A percentile compares a stretch with the other conserved stretches of the same genome.
Conservation (phyloP, 257 asterid species). For the Verbena officinalis region DNA sequence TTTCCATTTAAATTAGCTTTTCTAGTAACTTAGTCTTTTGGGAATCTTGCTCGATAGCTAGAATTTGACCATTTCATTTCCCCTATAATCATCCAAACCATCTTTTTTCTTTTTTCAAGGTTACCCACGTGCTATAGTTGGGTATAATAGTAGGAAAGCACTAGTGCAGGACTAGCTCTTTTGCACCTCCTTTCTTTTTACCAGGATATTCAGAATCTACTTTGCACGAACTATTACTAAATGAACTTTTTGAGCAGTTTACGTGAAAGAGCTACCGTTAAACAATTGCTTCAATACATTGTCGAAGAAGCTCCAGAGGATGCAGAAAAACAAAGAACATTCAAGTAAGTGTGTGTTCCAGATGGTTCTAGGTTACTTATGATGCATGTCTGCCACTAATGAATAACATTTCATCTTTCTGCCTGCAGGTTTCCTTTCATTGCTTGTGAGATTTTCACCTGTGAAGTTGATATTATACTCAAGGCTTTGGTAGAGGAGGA, state of each 20-base stretch:
- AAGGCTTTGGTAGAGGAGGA: conserved; percentile 85
- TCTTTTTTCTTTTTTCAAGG: conserved; percentile 2
- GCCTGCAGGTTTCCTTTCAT: conserved; percentile 76
- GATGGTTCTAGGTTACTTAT: conserved; percentile 25
- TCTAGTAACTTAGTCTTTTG: conserved; percentile 1
- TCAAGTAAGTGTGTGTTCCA: conserved; percentile 61
- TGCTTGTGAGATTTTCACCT: conserved; percentile 95
- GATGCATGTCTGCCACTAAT: conserved; percentile 18
- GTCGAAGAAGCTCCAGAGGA: conserved; percentile 85
- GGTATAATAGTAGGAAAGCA: not conserved
- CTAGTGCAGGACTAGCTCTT: not conserved
- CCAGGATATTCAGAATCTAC: conserved; percentile 18
- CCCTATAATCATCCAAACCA: not conserved
- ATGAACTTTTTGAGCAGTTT: conserved; percentile 50
- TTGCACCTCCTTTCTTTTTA: not conserved
- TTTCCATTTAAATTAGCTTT: conserved; percentile 1
- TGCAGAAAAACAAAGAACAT: conserved; percentile 68
- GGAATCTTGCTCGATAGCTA: conserved; percentile 1
- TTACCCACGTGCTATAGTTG: not conserved
- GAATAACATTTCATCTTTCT: conserved; percentile 22
- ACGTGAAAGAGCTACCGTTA: conserved; percentile 72
- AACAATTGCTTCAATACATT: conserved; percentile 68
- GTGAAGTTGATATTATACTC: conserved; percentile 91
- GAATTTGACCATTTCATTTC: conserved; percentile 5
- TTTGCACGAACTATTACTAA: conserved; percentile 16